Conservation (phyloP, 2,329 filamentous ascomycete genomes). For the Colletotrichum incanum region DNA sequence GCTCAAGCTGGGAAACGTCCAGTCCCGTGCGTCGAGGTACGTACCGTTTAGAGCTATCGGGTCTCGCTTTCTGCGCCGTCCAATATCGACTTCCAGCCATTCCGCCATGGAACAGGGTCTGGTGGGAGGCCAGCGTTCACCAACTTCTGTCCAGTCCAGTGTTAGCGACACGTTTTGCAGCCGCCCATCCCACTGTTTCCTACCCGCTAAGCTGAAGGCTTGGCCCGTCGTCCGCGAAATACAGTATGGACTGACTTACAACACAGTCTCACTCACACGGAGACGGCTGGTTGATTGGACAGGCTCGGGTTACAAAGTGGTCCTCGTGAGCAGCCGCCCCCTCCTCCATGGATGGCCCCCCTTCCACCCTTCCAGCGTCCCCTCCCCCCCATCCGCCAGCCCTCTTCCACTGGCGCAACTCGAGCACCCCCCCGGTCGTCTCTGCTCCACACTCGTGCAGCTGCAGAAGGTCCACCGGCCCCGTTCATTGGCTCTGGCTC, state of each 20-base stretch:
- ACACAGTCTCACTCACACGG: constrained; percentile 35
- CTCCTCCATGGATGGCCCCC: constrained; percentile 12
- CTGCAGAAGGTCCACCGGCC: constrained; percentile 41
- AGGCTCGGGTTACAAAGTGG: constrained; percentile 26
- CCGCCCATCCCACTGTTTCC: constrained; percentile 30
- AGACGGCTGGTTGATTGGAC: constrained; percentile 44
- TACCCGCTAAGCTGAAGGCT: constrained; percentile 2
- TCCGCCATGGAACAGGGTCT: constrained; percentile 22
- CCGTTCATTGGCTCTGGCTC: constrained; percentile 47
- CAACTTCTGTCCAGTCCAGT: constrained; percentile 2
- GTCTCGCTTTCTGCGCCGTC: constrained; percentile 23
- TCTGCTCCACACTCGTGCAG: constrained; percentile 45
- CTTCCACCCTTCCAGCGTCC: background rate
- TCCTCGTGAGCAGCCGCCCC: constrained; percentile 42
- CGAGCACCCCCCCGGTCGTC: constrained; percentile 39
- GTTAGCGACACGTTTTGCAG: constrained; percentile 35
- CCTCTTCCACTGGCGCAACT: constrained; percentile 43
- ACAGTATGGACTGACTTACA: constrained; percentile 27
- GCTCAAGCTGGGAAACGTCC: background rate
- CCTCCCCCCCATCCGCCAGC: constrained; percentile 32
- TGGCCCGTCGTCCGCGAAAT: constrained; percentile 38
- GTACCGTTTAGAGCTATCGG: constrained; percentile 4
- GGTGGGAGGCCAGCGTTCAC: background rate
- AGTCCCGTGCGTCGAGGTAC: constrained; percentile 13
- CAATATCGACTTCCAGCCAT: constrained; percentile 29